phyloP scores from a whole-genome alignment of 441 rosid species.

The Geranium incanum region DNA sequence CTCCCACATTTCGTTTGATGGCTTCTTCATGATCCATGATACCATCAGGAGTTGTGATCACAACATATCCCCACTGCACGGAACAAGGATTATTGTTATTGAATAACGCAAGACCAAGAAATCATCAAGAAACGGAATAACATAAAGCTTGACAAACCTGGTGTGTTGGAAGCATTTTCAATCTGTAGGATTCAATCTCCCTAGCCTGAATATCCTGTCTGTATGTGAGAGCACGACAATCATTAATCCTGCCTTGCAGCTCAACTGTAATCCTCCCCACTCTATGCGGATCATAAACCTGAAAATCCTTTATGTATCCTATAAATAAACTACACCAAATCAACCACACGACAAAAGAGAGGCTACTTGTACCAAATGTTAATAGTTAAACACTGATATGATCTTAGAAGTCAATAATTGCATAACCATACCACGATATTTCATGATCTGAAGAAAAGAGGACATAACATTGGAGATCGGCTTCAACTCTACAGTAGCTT shows the following conservation, averaged over 20 bases:
- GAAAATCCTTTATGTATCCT: conserved; percentile 71
- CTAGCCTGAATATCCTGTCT: conserved; percentile 88
- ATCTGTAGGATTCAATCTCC: conserved; percentile 54
- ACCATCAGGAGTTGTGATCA: conserved; percentile 81
- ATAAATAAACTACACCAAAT: conserved; percentile 12
- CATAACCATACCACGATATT: conserved; percentile 47
- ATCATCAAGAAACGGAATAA: not conserved
- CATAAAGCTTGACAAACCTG: conserved; percentile 44
- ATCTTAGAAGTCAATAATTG: not conserved
- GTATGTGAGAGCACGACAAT: conserved; percentile 71
- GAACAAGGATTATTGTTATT: not conserved
- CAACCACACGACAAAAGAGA: not conserved
- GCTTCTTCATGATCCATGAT: conserved; percentile 96
- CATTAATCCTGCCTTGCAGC: conserved; percentile 77
- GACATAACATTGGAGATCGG: conserved; percentile 83
- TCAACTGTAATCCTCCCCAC: conserved; percentile 84
- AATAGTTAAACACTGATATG: not conserved
- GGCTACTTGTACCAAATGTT: too few species aligned
- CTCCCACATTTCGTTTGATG: conserved; percentile 64
- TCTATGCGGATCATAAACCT: conserved; percentile 70
- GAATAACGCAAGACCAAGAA: too few species aligned
- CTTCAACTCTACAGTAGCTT: conserved; percentile 60
- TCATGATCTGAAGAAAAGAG: conserved; percentile 82
- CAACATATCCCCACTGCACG: conserved; percentile 88
- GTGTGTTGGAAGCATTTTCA: conserved; percentile 72